phyloP scores from a whole-genome alignment of 2,329 filamentous ascomycete species.

The Boeremia exigua region DNA sequence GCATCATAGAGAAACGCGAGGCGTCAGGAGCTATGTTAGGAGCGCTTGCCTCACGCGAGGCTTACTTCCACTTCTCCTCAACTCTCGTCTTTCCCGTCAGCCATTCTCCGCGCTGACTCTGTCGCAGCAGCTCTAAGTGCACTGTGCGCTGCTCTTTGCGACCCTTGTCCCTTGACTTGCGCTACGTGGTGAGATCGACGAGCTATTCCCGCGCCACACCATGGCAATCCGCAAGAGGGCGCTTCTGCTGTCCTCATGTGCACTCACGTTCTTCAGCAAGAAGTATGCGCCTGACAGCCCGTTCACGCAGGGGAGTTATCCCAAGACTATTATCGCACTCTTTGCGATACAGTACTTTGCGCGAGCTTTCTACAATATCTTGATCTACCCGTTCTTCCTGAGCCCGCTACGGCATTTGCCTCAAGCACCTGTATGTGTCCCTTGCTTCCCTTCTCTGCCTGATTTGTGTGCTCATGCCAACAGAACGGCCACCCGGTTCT shows the following conservation, averaged over 20 bases:
- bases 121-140: too few species aligned
- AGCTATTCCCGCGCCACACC: slow-evolving; percentile 3
- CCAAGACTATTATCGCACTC: slow-evolving; percentile 50
- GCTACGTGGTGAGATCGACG: too few species aligned
- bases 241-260: slow-evolving; percentile 31
- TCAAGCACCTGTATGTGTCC: slow-evolving; percentile 53
- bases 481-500: slow-evolving; percentile 39
- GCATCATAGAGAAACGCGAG: slow-evolving; percentile 20
- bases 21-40: slow-evolving; percentile 11
- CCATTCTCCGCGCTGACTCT: too few species aligned
- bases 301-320: slow-evolving; percentile 38
- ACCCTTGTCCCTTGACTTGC: too few species aligned
- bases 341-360: slow-evolving; percentile 47
- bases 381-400: slow-evolving; percentile 65
- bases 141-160: neutral
- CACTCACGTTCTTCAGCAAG: slow-evolving; percentile 37
- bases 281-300: slow-evolving; percentile 43
- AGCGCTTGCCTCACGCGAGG: neutral
- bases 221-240: slow-evolving; percentile 41
- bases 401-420: slow-evolving; percentile 66
- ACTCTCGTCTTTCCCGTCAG: too few species aligned
- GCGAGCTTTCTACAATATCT: slow-evolving; percentile 50
- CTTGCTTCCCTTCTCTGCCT: neutral
- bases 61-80: slow-evolving; percentile 1
- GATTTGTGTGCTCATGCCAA: neutral